Evolutionary conservation across 805 yeast species (phyloP).

Genomic region (Saccharomycopsis schoenii): DNA sequence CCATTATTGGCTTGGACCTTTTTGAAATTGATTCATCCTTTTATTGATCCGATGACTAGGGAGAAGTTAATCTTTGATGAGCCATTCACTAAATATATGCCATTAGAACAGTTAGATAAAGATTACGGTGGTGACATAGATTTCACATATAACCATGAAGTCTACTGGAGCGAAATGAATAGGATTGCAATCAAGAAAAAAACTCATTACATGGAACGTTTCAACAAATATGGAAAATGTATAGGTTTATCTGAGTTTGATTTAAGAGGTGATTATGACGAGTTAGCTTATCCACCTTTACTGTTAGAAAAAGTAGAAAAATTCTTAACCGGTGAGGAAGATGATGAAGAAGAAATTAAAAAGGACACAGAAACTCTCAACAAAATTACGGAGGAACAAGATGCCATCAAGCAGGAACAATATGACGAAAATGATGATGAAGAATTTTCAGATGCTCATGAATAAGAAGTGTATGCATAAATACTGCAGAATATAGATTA

Average conservation of each 20-base stretch:
- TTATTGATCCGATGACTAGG: slow-evolving; percentile 90
- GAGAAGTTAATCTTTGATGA: slow-evolving; percentile 89
- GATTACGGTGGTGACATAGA: slow-evolving; percentile 80
- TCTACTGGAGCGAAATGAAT: slow-evolving; percentile 68
- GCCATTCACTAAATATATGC: slow-evolving; percentile 78
- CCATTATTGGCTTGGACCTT: slow-evolving; percentile 94
- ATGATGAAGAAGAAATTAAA: neutral
- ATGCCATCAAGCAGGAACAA: neutral
- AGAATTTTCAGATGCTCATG: neutral
- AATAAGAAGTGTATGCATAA: neutral
- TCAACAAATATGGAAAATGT: slow-evolving; percentile 54
- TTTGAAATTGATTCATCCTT: slow-evolving; percentile 83
- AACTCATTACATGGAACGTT: slow-evolving; percentile 56
- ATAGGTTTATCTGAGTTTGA: slow-evolving; percentile 81
- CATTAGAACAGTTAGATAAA: slow-evolving; percentile 68
- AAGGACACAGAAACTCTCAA: neutral
- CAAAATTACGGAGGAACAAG: neutral
- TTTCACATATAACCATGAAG: slow-evolving; percentile 70
- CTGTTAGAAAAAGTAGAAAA: neutral
- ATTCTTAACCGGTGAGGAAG: neutral
- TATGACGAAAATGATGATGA: neutral
- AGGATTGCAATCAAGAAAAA: slow-evolving; percentile 52
- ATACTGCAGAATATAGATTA: no score
- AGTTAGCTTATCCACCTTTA: slow-evolving; percentile 22
- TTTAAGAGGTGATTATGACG: slow-evolving; percentile 42